Conservation (phyloP, 768 basidiomycete genomes). For the Lactarius evosmus region DNA sequence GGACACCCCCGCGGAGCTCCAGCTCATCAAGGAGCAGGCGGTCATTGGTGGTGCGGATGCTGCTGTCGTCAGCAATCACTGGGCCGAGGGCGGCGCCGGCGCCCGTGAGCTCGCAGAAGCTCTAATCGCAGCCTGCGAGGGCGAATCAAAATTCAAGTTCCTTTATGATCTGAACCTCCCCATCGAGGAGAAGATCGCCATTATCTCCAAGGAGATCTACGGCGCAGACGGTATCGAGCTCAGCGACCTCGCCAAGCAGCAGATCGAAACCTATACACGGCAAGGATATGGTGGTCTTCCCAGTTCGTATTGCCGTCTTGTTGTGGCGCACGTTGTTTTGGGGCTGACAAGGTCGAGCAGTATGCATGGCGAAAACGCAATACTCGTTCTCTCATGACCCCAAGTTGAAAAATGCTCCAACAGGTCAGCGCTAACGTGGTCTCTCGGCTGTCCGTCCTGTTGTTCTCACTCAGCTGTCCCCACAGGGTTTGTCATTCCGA, state of each 20-base stretch:
- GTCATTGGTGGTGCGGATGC: constrained; percentile 88
- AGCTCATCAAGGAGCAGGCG: constrained; percentile 75
- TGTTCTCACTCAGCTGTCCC: neutral
- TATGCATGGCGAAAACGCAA: constrained; percentile 98
- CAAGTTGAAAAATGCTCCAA: constrained; percentile 84
- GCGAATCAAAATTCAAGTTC: constrained; percentile 83
- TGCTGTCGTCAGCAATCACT: constrained; percentile 94
- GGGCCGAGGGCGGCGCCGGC: constrained; percentile 93
- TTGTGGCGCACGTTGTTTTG: constrained; percentile 1
- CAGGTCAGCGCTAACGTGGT: constrained; percentile 43
- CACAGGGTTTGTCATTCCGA: constrained; percentile 89
- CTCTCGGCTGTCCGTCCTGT: constrained; percentile 6
- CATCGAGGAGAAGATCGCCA: constrained; percentile 84
- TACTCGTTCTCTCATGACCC: constrained; percentile 97
- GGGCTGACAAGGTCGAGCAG: constrained; percentile 38
- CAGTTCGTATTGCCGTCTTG: constrained; percentile 46
- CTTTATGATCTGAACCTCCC: constrained; percentile 83
- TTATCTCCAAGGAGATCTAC: constrained; percentile 89
- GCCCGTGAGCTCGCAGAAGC: constrained; percentile 89
- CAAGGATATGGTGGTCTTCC: constrained; percentile 82
- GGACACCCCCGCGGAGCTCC: constrained; percentile 87
- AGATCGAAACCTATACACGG: constrained; percentile 86
- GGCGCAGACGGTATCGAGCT: constrained; percentile 89
- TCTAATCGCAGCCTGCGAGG: constrained; percentile 83
- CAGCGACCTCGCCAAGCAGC: constrained; percentile 77